phyloP scores from a whole-genome alignment of 495 filamentous ascomycete species.

The Penicillium longicatenatum region DNA sequence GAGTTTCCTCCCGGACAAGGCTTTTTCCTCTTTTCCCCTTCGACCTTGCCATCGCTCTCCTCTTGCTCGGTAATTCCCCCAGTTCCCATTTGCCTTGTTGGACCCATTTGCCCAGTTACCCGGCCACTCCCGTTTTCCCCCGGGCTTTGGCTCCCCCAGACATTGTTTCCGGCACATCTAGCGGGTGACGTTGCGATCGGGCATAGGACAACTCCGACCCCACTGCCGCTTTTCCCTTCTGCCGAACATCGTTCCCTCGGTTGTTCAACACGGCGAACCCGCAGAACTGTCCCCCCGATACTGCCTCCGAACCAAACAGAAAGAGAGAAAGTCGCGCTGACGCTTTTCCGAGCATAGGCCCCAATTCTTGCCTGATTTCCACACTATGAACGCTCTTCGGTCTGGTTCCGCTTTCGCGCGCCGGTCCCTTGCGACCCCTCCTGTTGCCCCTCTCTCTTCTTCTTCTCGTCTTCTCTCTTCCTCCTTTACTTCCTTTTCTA shows the following conservation, averaged over 20 bases:
- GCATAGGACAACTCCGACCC: conserved; percentile 15
- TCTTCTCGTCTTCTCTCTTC: conserved; percentile 31
- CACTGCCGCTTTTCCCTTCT: conserved; percentile 29
- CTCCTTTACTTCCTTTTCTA: conserved; percentile 24
- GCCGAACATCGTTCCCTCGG: conserved; percentile 37
- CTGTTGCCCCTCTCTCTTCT: conserved; percentile 36
- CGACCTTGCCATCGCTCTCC: conserved; percentile 6
- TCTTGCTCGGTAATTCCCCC: conserved; percentile 24
- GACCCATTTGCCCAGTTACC: conserved; percentile 6
- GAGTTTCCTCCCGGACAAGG: conserved; percentile 29
- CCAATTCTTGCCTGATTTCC: neutral
- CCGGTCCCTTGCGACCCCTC: conserved; percentile 39
- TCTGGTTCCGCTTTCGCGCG: conserved; percentile 48
- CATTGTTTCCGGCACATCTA: conserved; percentile 4
- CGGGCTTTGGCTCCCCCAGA: conserved; percentile 22
- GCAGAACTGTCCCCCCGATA: conserved; percentile 1
- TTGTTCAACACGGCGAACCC: conserved; percentile 20
- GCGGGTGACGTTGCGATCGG: conserved; percentile 11
- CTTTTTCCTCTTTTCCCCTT: conserved; percentile 31
- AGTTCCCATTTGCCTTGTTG: conserved; percentile 14
- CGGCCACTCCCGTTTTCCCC: conserved; percentile 32
- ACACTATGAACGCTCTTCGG: conserved; percentile 42
- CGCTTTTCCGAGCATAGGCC: conserved; percentile 12
- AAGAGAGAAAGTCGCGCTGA: conserved; percentile 22
- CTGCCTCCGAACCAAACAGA: conserved; percentile 27